phyloP scores from a whole-genome alignment of 2,329 filamentous ascomycete genomes.

The Phialocephala subalpina region DNA sequence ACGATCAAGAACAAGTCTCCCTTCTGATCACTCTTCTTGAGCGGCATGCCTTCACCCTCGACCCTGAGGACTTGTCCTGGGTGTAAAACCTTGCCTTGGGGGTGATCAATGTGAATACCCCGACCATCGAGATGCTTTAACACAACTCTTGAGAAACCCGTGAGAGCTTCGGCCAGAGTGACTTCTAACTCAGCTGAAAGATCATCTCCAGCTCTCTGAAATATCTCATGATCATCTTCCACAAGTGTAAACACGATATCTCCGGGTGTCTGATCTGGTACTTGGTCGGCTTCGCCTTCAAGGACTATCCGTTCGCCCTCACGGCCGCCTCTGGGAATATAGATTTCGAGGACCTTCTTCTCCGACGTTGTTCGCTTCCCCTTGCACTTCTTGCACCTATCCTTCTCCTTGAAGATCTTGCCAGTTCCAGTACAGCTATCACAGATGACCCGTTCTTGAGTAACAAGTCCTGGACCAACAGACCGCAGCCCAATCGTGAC shows the following conservation, averaged over 20 bases:
- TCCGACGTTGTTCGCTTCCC: slow-evolving; percentile 86
- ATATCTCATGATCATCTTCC: slow-evolving; percentile 82
- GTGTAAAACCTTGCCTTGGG: slow-evolving; percentile 81
- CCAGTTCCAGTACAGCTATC: slow-evolving; percentile 87
- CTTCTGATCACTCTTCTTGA: slow-evolving; percentile 82
- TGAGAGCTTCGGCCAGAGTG: slow-evolving; percentile 83
- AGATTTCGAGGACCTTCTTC: slow-evolving; percentile 94
- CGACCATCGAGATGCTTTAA: slow-evolving; percentile 93
- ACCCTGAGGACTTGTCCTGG: slow-evolving; percentile 89
- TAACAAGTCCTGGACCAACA: slow-evolving; percentile 86
- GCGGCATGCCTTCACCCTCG: slow-evolving; percentile 90
- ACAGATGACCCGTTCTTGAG: slow-evolving; percentile 81
- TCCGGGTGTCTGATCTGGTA: slow-evolving; percentile 86
- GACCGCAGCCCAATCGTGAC: slow-evolving; percentile 80
- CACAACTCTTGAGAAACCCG: slow-evolving; percentile 89
- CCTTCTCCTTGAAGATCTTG: slow-evolving; percentile 91
- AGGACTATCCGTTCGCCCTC: slow-evolving; percentile 91
- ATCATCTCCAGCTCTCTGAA: slow-evolving; percentile 85
- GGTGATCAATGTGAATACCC: slow-evolving; percentile 82
- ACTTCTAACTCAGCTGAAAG: slow-evolving; percentile 83
- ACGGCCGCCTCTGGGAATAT: slow-evolving; percentile 87
- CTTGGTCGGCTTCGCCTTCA: slow-evolving; percentile 93
- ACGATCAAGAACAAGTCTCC: slow-evolving; percentile 90
- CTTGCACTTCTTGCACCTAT: slow-evolving; percentile 99
- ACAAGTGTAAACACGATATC: slow-evolving; percentile 91